Base-by-base conservation (phyloP, 805 yeast species). In the Metschnikowia colocasiae region DNA sequence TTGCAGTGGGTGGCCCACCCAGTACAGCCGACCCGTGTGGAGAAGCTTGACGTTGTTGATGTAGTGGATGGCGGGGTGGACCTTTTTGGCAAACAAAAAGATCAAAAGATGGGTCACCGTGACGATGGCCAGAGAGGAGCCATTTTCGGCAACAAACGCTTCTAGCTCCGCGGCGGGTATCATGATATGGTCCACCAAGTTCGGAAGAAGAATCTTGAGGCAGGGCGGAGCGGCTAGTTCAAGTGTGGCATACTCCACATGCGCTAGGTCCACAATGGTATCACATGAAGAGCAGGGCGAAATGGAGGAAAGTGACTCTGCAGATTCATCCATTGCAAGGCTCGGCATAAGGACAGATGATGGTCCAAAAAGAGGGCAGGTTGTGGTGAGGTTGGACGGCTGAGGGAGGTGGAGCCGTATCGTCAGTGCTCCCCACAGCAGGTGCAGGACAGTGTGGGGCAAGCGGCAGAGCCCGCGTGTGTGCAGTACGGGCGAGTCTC, bases 241-340 rank as follows among this genome's bases (percentile, higher is more conserved):
- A 3, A 1, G 6, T 3, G 13, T 26, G n/a, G 31, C 40, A 15
- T 15, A 37, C 15, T 23, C 40, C 3, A 19, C 31, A 12, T 37
- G 40, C 22, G 40, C 31, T 23, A 37, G 40, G 13, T 40, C 43
- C 10, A 40, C 22, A 6, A 40, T 30, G 20, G 44, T 48, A 13
- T 26, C 41, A 18, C 54, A 48, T 1, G 57, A 55, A 15, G 57
- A 50, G 41, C 57, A 55, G 23, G 59, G 59, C 22, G 51, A 40
- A 15, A 53, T 46, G 22, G 51, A 43, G 15, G n/a, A 18, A 20
- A 22, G 18, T n/a, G 43, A 12, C 27, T 29, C 36, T 22, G 6
- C 13, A 4, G n/a, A 3, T 27, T 27, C n/a, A 13, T 27, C 30
- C 30, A 27, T 27, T 13, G 13, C n/a, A 12, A 27, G 30, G 2